These are phyloP conservation scores for Neurospora sp. DNA, from an alignment of 495 filamentous ascomycete genomes.

Conservation along the genomic window DNA sequence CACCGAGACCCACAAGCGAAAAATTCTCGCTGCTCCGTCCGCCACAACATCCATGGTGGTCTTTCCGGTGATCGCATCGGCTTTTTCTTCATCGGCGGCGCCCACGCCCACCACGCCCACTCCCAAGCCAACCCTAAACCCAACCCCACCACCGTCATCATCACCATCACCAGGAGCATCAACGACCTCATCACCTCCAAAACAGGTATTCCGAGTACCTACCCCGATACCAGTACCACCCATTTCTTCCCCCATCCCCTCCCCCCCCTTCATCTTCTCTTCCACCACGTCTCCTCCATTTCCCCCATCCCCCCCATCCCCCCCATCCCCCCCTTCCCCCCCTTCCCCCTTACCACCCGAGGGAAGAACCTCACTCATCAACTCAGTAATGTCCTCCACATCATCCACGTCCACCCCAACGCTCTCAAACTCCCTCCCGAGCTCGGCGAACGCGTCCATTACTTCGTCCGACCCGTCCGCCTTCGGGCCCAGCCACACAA, in stretches of 20 bases:
- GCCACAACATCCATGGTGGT: not conserved
- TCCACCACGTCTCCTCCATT: no score
- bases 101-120: not conserved
- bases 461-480: not conserved
- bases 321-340: no score
- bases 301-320: no score
- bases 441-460: not conserved
- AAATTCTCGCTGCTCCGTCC: not conserved
- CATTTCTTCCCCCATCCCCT: no score
- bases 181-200: no score
- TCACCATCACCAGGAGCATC: no score
- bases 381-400: not conserved
- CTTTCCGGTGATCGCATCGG: not conserved
- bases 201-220: no score
- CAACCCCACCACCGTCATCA: no score
- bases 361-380: not conserved
- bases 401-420: not conserved
- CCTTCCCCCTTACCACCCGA: no score
- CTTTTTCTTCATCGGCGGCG: not conserved
- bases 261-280: no score
- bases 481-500: constrained; percentile 17
- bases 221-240: no score
- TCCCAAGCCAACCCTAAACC: not conserved
- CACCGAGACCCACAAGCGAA: not conserved
- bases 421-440: not conserved